Base-by-base conservation (phyloP, 2,329 filamentous ascomycete genomes). In the Dactylellina cionopaga region DNA sequence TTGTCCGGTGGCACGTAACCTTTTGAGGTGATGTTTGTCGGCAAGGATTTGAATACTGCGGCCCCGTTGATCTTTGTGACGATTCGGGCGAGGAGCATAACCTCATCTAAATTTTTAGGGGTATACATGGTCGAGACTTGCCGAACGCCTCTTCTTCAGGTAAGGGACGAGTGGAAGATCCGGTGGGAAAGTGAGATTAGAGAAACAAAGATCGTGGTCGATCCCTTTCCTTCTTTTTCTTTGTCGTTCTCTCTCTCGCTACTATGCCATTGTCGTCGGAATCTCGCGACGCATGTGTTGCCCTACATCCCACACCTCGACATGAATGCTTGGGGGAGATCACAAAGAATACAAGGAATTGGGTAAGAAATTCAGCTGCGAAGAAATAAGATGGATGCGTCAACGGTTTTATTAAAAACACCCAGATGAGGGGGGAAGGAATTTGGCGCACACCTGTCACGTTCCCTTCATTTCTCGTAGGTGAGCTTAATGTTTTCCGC, bases 201-300 rank as follows among this genome's bases (percentile, higher is more conserved):
- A 31, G 27, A 19, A 22, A n/a, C 15, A 22, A 19, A 13, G 54
- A 24, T 5, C 6, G 17, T 13, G 47, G 17, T 5, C 15, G n/a
- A n/a, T 31, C 17, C 33, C 5, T 33, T 5, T 31, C 19, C 29
- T 39, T 25, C 29, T 27, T 35, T 6, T 47, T 46, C 17, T 27
- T 17, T 64, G 44, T 15, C 15, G 25, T 10, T 6, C 59, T 46
- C 17, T 27, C 22, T 64, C 43, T 15, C 15, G 25, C 13, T 19
- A 22, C 29, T 35, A 24, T 15, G 11, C 29, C 49, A 31, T 25
- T 52, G 43, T 58, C 37, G 62, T 66, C 62, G 62, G 62, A 66
- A 58, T 52, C 19, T 58, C 37, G 62, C 62, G 62, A 66, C 62
- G 43, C 22, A 58, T 66, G 62, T 44, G 62, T 66, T 66, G 62